Conservation (phyloP, 768 basidiomycete species). For the Psilocybe sp. region DNA sequence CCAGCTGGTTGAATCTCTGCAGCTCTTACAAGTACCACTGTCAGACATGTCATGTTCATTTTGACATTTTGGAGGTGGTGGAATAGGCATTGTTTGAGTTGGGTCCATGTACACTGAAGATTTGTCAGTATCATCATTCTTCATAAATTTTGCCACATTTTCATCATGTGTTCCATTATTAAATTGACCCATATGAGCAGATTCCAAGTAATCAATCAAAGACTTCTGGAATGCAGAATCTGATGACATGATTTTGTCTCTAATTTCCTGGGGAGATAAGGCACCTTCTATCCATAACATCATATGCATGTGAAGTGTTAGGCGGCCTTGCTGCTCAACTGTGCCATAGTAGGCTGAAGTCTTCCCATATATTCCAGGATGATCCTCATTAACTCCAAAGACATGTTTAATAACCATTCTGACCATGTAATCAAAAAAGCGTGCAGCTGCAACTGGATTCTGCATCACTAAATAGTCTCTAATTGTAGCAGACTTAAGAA, state of each 20-base stretch:
- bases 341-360: slow-evolving; percentile 34
- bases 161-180: slow-evolving; percentile 16
- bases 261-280: slow-evolving; percentile 26
- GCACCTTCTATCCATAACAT: slow-evolving; percentile 29
- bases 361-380: slow-evolving; percentile 24
- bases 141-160: neutral
- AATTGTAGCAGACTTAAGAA: neutral
- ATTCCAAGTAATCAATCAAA: slow-evolving; percentile 29
- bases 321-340: slow-evolving; percentile 35
- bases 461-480: neutral
- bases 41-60: neutral
- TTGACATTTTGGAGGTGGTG: slow-evolving; percentile 13
- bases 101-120: slow-evolving; percentile 17
- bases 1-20: slow-evolving; percentile 16
- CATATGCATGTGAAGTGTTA: slow-evolving; percentile 33
- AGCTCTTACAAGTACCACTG: slow-evolving; percentile 5
- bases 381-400: slow-evolving; percentile 14
- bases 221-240: slow-evolving; percentile 21
- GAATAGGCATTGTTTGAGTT: slow-evolving; percentile 16
- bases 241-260: slow-evolving; percentile 18
- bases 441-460: slow-evolving; percentile 16
- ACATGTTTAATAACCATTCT: slow-evolving; percentile 27
- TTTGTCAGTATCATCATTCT: neutral
- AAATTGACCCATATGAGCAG: slow-evolving; percentile 28
- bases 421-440: slow-evolving; percentile 31